phyloP scores from a whole-genome alignment of 805 yeast species.

The Yarrowia yakushimensis region DNA sequence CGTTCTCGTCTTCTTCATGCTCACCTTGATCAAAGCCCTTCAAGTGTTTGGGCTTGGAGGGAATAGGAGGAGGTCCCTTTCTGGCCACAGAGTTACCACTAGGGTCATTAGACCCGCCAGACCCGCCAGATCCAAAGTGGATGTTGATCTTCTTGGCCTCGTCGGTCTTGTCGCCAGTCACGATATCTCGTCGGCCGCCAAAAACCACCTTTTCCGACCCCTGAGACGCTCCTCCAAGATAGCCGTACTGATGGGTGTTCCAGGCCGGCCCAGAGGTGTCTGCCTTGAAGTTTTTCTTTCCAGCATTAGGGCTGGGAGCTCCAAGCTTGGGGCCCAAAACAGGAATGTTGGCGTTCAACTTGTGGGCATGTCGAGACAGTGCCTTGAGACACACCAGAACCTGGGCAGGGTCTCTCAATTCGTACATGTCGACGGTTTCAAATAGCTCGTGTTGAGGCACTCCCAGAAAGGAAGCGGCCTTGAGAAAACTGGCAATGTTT shows the following conservation, averaged over 20 bases:
- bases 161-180: slow-evolving; percentile 15
- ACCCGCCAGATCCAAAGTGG: neutral
- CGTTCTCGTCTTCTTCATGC: slow-evolving; percentile 6
- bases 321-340: slow-evolving; percentile 59
- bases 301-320: slow-evolving; percentile 47
- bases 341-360: slow-evolving; percentile 48
- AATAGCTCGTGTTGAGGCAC: slow-evolving; percentile 79
- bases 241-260: slow-evolving; percentile 61
- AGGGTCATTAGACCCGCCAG: neutral
- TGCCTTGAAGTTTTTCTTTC: slow-evolving; percentile 43
- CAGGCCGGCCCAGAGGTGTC: slow-evolving; percentile 53
- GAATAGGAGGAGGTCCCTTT: slow-evolving; percentile 27
- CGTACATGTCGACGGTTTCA: slow-evolving; percentile 73
- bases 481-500: slow-evolving; percentile 68
- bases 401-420: slow-evolving; percentile 70
- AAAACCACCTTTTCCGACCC: slow-evolving; percentile 52
- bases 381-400: slow-evolving; percentile 72
- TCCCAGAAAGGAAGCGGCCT: slow-evolving; percentile 58
- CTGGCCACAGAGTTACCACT: neutral
- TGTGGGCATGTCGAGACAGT: slow-evolving; percentile 64
- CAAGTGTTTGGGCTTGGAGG: slow-evolving; percentile 29
- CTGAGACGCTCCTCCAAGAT: slow-evolving; percentile 56
- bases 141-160: slow-evolving; percentile 13
- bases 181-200: slow-evolving; percentile 51
- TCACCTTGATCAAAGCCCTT: slow-evolving; percentile 20